Evolutionary conservation across 495 filamentous ascomycete genomes (phyloP).

Genomic region (Xylaria sp.): DNA sequence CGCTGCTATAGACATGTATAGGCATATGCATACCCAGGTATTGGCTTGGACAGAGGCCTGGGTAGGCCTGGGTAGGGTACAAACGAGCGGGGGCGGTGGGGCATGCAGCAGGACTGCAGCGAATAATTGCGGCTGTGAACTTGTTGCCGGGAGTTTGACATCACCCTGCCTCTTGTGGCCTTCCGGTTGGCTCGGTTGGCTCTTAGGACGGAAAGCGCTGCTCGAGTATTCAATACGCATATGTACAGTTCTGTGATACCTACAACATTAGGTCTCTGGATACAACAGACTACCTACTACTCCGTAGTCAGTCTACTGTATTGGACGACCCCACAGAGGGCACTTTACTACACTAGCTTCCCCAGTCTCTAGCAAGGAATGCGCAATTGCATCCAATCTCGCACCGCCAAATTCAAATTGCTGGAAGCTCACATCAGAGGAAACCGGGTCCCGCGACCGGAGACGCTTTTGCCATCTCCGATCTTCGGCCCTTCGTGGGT

Average conservation of each 20-base stretch:
- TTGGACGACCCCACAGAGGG: not conserved
- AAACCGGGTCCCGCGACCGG: conserved; percentile 24
- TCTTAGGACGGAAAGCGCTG: not conserved
- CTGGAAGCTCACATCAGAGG: not conserved
- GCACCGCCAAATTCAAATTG: conserved; percentile 21
- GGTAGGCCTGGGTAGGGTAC: not conserved
- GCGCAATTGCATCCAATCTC: conserved; percentile 14
- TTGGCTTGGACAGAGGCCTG: not conserved
- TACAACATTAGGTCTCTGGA: not conserved
- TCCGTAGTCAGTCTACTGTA: no score
- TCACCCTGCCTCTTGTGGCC: conserved; percentile 4
- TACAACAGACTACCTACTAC: not conserved
- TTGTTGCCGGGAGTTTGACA: conserved; percentile 19
- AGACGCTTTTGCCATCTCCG: conserved; percentile 28
- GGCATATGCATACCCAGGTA: no score
- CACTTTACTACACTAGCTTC: conserved; percentile 12
- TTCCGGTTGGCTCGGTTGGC: conserved; percentile 11
- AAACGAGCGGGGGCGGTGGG: conserved; percentile 1
- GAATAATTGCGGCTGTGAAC: conserved; percentile 9
- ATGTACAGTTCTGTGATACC: not conserved
- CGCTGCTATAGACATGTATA: no score
- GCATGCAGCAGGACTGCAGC: not conserved
- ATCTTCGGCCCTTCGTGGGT: conserved; percentile 22
- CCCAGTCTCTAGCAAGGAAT: not conserved
- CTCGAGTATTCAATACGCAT: not conserved